Base-by-base conservation (phyloP, 768 basidiomycete genomes). In the Crepidotus variabilis region DNA sequence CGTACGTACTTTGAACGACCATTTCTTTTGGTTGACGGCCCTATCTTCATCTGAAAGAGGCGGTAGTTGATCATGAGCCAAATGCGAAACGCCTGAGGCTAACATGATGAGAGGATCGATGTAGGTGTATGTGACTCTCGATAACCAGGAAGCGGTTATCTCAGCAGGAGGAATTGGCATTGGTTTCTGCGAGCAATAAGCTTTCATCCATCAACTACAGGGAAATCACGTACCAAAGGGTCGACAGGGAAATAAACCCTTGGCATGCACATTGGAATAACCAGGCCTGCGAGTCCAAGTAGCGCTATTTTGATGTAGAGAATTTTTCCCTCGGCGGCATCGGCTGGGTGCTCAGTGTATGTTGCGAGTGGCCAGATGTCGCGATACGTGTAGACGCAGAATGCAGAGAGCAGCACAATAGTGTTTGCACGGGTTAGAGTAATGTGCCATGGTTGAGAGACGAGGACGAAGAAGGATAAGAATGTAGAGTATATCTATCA, bases 21-120 rank as follows among this genome's bases (percentile, higher is more conserved):
- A 60, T 9, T 48, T 36, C 10, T 63, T 66, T n/a, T 71, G 39
- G 57, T 65, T 13, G 13, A 61, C 55, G 2, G 66, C 60, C 50
- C 56, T 51, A 56, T 88, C 86, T 53, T 82, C 80, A 58, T 86
- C 84, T 4, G 81, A 80, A 68, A 88, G 78, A 1, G 82, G 83
- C 14, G 85, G 85, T 43, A 86, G 69, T 50, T 85, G 64, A 43
- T 86, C 83, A 36, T 69, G 68, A 0, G 77, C 63, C 1, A 85
- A 61, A 61, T 80, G 80, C 2, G 73, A 57, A n/a, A 75, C 63
- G n/a, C 71, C 65, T 57, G 75, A 73, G 0, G 77, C 81, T 9
- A 68, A 60, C 52, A 72, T 71, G 20, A 87, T 69, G 32, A 80
- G 66, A 2, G 74, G 72, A 59, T 88, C 82, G 57, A 88, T 68